phyloP scores from a whole-genome alignment of 2,329 filamentous ascomycete species.

The Xylaria sp. region DNA sequence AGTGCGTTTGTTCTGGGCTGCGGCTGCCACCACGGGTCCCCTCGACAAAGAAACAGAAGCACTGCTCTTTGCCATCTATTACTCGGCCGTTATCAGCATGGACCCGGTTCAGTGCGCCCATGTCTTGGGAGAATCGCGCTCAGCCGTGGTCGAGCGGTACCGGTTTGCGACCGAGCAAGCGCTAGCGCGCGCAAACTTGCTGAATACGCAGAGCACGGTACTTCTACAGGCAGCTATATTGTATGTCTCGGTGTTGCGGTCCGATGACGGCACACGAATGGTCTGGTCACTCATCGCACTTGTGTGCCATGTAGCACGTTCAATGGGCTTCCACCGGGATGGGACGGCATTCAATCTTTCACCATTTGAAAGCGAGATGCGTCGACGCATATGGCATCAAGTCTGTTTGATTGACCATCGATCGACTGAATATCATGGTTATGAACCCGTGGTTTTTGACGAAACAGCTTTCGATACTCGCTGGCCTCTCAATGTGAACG shows the following conservation, averaged over 20 bases:
- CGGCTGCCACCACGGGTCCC: constrained; percentile 37
- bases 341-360: constrained; percentile 58
- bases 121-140: constrained; percentile 63
- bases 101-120: constrained; percentile 58
- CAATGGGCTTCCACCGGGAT: constrained; percentile 62
- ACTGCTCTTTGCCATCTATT: constrained; percentile 71
- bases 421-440: constrained; percentile 62
- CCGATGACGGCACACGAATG: constrained; percentile 55
- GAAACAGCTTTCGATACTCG: constrained; percentile 57
- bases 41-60: constrained; percentile 63
- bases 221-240: constrained; percentile 71
- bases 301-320: constrained; percentile 49
- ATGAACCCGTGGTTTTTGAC: constrained; percentile 56
- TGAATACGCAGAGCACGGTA: constrained; percentile 70
- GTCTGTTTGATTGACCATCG: constrained; percentile 60
- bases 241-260: constrained; percentile 66
- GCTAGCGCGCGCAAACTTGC: constrained; percentile 69
- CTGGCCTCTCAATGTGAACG: constrained; percentile 63
- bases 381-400: constrained; percentile 63
- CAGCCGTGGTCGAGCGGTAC: constrained; percentile 63
- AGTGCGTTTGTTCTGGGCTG: constrained; percentile 43
- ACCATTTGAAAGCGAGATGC: constrained; percentile 63
- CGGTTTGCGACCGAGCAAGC: constrained; percentile 73
- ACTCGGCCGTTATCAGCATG: constrained; percentile 65
- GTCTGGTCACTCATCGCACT: constrained; percentile 53